These are phyloP conservation scores for Metarhizium album DNA, from an alignment of 2,329 filamentous ascomycete species.

Conservation along the genomic window DNA sequence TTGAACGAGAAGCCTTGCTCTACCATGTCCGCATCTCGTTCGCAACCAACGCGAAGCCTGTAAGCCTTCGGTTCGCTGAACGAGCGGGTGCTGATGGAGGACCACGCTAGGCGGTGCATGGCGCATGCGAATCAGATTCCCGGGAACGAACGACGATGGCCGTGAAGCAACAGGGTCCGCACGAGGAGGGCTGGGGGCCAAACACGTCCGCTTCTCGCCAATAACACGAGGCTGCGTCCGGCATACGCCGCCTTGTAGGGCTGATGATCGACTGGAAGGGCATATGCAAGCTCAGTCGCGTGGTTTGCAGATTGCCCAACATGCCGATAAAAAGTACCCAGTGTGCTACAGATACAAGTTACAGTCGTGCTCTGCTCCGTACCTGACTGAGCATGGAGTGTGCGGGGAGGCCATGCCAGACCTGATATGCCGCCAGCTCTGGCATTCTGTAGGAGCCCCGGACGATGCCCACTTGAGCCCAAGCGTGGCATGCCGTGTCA, in stretches of 20 bases:
- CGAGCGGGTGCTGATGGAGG: not conserved
- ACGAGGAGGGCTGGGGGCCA: constrained; percentile 3
- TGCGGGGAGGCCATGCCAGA: no score
- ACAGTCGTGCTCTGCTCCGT: not conserved
- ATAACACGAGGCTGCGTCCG: not conserved
- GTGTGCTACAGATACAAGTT: not conserved
- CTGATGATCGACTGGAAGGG: constrained; percentile 1
- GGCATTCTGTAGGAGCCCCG: not conserved
- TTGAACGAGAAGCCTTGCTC: not conserved
- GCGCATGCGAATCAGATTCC: constrained; percentile 3
- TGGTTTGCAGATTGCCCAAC: not conserved
- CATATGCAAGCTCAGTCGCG: constrained; percentile 2
- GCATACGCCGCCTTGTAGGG: constrained; percentile 5
- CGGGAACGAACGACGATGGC: not conserved
- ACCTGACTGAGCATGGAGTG: not conserved
- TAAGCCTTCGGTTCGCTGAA: not conserved
- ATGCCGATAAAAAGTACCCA: not conserved
- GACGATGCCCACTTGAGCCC: not conserved
- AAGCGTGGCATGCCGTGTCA: not conserved
- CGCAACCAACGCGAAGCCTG: not conserved
- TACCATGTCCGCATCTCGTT: no score
- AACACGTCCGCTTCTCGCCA: constrained; percentile 1
- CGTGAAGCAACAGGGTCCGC: not conserved
- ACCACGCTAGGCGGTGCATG: constrained; percentile 1
- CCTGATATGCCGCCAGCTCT: not conserved